phyloP scores from a whole-genome alignment of 192 early-diverging fungal species.

The Backusella macrospora region DNA sequence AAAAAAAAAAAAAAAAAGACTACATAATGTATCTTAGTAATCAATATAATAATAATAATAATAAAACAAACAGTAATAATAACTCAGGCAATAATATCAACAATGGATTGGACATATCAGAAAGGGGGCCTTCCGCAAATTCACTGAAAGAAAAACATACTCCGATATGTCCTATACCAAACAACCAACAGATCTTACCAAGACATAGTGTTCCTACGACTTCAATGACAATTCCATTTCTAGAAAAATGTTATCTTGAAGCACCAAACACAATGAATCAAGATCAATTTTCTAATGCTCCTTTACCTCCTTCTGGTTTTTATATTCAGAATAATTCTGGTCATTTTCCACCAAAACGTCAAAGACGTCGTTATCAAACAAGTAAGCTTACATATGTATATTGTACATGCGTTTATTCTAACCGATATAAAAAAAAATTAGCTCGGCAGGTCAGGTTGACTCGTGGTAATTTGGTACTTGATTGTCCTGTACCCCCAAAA shows the following conservation, averaged over 20 bases:
- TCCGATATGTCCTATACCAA: not conserved
- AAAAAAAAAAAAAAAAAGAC: not conserved
- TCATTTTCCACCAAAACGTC: slow-evolving; percentile 44
- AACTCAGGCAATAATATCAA: not conserved
- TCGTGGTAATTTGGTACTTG: slow-evolving; percentile 72
- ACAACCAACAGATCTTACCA: slow-evolving; percentile 32
- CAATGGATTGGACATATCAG: not conserved
- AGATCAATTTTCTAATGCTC: not conserved
- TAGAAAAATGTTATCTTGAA: slow-evolving; percentile 21
- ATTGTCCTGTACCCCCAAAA: slow-evolving; percentile 67
- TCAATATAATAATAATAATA: not conserved
- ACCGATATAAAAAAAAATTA: not conserved
- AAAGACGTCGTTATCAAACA: slow-evolving; percentile 55
- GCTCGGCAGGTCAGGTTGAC: slow-evolving; percentile 59
- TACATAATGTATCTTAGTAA: not conserved
- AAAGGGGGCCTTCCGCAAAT: slow-evolving; percentile 21
- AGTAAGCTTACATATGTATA: slow-evolving; percentile 29
- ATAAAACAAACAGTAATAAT: not conserved
- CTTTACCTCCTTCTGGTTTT: slow-evolving; percentile 3
- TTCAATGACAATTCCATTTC: not conserved
- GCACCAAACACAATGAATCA: slow-evolving; percentile 28
- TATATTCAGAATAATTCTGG: slow-evolving; percentile 34
- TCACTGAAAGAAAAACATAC: slow-evolving; percentile 25
- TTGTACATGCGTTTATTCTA: not conserved
- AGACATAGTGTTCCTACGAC: slow-evolving; percentile 15